phyloP scores from a whole-genome alignment of 1,284 basidiomycete genomes.

The Trametes polyzona region DNA sequence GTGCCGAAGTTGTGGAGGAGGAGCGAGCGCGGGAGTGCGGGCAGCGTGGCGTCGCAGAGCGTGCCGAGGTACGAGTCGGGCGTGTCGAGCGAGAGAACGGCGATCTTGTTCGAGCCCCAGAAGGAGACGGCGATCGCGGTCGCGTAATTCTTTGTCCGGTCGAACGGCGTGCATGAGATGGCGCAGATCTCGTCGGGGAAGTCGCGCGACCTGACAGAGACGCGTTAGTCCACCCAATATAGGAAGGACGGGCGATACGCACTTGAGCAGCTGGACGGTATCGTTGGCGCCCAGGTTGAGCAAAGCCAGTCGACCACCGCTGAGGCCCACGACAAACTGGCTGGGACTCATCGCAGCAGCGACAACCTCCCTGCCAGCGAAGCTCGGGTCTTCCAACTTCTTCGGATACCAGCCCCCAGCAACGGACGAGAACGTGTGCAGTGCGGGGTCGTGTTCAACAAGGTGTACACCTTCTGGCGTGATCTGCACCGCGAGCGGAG shows the following conservation, averaged over 20 bases:
- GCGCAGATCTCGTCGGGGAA: constrained; percentile 60
- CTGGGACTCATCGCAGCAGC: constrained; percentile 68
- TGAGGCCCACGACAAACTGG: constrained; percentile 69
- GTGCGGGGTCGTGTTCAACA: constrained; percentile 51
- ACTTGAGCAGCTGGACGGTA: constrained; percentile 44
- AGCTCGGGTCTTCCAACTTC: constrained; percentile 23
- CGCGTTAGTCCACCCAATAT: not conserved
- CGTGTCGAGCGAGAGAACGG: constrained; percentile 56
- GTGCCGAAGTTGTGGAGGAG: constrained; percentile 69
- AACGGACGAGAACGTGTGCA: constrained; percentile 39
- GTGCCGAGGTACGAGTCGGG: constrained; percentile 40
- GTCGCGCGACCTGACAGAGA: constrained; percentile 24
- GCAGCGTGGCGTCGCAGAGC: constrained; percentile 51
- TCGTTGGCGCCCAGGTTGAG: constrained; percentile 52
- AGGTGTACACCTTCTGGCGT: constrained; percentile 59
- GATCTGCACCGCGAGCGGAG: constrained; percentile 71
- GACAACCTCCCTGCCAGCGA: constrained; percentile 56
- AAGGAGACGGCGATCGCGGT: constrained; percentile 67
- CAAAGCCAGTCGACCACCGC: constrained; percentile 56
- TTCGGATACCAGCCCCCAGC: constrained; percentile 41
- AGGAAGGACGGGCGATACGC: constrained; percentile 13
- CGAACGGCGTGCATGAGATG: constrained; percentile 61
- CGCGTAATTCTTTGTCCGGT: constrained; percentile 51
- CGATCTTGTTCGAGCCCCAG: constrained; percentile 74
- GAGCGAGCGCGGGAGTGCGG: constrained; percentile 71